Percentiles rank a stretch among this genome's conserved stretches.
phyloP scores from a whole-genome alignment of 345 rosid genomes.

The Erysimum cheiranthoides region DNA sequence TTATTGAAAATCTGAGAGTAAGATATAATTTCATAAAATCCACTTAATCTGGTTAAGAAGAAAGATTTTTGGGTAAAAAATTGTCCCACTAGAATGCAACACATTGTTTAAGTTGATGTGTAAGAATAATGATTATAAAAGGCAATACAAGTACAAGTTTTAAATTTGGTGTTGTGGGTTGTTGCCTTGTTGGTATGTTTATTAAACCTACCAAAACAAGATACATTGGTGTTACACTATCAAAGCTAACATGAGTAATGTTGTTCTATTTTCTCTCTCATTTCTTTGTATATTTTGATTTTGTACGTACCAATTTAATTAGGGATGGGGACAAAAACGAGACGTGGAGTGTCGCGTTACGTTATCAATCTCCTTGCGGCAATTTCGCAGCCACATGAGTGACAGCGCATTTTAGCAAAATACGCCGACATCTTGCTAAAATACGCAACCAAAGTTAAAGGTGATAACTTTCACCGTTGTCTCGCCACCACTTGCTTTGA shows the following conservation, averaged over 20 bases:
- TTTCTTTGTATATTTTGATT: not conserved
- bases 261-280: not conserved
- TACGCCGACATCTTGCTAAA: not conserved
- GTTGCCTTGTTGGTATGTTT: not conserved
- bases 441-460: not conserved
- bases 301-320: not conserved
- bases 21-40: too few species aligned
- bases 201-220: slow-evolving; percentile 26
- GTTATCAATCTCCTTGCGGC: slow-evolving; percentile 34
- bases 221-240: not conserved
- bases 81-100: too few species aligned
- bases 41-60: too few species aligned
- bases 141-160: not conserved
- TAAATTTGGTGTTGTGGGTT: not conserved
- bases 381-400: slow-evolving; percentile 37
- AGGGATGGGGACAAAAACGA: slow-evolving; percentile 14
- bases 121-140: not conserved
- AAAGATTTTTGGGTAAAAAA: too few species aligned
- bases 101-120: too few species aligned
- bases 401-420: not conserved
- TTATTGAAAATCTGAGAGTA: too few species aligned
- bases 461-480: slow-evolving; percentile 42
- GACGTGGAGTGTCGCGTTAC: slow-evolving; percentile 45
- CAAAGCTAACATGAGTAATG: not conserved
- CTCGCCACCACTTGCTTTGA: slow-evolving; percentile 39